Conservation (phyloP, 1,284 basidiomycete species). For the Earliella scabrosa region DNA sequence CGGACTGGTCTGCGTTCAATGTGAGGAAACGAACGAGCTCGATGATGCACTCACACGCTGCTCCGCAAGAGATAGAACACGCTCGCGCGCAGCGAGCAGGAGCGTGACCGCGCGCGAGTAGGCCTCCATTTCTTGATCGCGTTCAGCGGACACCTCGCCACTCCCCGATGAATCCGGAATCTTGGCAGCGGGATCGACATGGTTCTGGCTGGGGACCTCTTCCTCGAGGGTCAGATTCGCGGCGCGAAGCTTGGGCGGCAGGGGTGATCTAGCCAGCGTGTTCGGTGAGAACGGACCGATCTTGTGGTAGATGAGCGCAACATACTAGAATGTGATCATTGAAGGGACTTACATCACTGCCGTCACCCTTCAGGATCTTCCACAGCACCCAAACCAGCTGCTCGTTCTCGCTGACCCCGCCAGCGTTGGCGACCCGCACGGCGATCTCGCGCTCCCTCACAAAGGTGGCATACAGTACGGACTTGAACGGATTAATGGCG, state of each 20-base stretch:
- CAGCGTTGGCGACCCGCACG: slow-evolving; percentile 49
- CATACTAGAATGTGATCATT: neutral
- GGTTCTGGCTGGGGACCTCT: slow-evolving; percentile 50
- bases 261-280: slow-evolving; percentile 67
- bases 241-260: slow-evolving; percentile 73
- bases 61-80: slow-evolving; percentile 72
- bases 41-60: slow-evolving; percentile 55
- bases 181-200: slow-evolving; percentile 31
- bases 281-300: slow-evolving; percentile 78
- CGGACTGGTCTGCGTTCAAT: slow-evolving; percentile 31
- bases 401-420: slow-evolving; percentile 64
- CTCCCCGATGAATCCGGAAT: slow-evolving; percentile 18
- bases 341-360: slow-evolving; percentile 64
- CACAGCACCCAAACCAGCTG: slow-evolving; percentile 82
- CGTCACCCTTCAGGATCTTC: slow-evolving; percentile 81
- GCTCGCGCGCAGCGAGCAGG: slow-evolving; percentile 65
- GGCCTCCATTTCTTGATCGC: slow-evolving; percentile 42
- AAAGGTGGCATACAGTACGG: slow-evolving; percentile 66
- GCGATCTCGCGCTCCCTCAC: slow-evolving; percentile 66
- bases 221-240: slow-evolving; percentile 68
- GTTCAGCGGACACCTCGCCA: slow-evolving; percentile 34
- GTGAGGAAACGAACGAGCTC: neutral
- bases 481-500: slow-evolving; percentile 77
- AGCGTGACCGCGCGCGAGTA: slow-evolving; percentile 63
- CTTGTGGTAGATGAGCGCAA: slow-evolving; percentile 38